Percentiles rank a stretch among this genome's conserved stretches.
Evolutionary conservation across 1,284 basidiomycete genomes (phyloP).

Genomic region (Tremellales sp.): DNA sequence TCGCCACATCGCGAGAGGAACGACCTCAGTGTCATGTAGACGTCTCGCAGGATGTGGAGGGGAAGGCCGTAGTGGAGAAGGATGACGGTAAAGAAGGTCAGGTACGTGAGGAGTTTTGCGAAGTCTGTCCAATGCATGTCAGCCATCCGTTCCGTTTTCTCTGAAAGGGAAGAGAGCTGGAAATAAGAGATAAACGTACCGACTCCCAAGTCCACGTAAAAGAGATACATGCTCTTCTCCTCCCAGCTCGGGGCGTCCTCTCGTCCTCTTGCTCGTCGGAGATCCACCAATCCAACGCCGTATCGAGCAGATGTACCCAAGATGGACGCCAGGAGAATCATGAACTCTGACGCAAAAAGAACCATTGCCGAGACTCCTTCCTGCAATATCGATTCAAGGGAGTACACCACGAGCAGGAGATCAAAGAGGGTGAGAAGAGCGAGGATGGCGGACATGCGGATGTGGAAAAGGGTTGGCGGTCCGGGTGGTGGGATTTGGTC

Average conservation of each 20-base stretch:
- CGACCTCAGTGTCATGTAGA: conserved; percentile 89
- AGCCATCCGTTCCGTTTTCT: background rate
- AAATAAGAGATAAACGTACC: conserved; percentile 53
- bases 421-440: conserved; percentile 37
- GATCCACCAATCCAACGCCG: conserved; percentile 74
- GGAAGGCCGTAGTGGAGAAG: conserved; percentile 93
- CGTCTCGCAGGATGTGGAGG: conserved; percentile 92
- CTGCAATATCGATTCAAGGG: conserved; percentile 31
- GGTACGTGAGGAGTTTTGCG: conserved; percentile 85
- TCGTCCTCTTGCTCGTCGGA: conserved; percentile 73
- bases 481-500: conserved; percentile 89
- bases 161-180: conserved; percentile 4
- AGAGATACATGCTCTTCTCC: conserved; percentile 93
- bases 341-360: conserved; percentile 92
- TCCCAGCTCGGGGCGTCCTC: conserved; percentile 92
- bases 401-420: conserved; percentile 34
- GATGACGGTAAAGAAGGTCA: conserved; percentile 88
- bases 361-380: conserved; percentile 75
- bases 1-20: conserved; percentile 84
- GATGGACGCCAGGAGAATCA: conserved; percentile 75
- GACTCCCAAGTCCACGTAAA: conserved; percentile 90
- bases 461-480: conserved; percentile 74
- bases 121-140: conserved; percentile 61
- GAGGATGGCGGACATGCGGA: conserved; percentile 63
- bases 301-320: conserved; percentile 80